A percentile compares a stretch with the other conserved stretches of the same genome.
Conservation (phyloP, 2,329 filamentous ascomycete genomes). For the Fusarium penzigii region DNA sequence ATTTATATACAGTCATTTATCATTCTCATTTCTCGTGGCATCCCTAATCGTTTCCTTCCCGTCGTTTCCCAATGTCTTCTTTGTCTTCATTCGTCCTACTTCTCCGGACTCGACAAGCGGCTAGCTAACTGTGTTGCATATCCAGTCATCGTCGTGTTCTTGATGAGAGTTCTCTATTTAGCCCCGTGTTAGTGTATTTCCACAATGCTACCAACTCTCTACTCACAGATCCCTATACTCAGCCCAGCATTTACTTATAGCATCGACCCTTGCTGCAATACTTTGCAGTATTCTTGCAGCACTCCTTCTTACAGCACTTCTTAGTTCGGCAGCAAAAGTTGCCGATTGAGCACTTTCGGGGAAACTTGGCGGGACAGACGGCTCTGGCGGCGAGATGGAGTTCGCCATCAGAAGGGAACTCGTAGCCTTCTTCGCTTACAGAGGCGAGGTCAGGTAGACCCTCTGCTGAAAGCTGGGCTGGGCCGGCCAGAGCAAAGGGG, state of each 20-base stretch:
- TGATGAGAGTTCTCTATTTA: too few relatives aligned
- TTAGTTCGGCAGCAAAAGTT: conserved; percentile 15
- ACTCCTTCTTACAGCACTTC: conserved; percentile 17
- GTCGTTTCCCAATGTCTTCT: too few relatives aligned
- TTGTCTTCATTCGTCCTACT: too few relatives aligned
- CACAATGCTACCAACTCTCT: too few relatives aligned
- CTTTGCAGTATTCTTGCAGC: conserved; percentile 12
- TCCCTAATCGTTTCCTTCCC: too few relatives aligned
- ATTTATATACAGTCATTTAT: too few relatives aligned
- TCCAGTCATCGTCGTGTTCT: too few relatives aligned
- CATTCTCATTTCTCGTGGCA: too few relatives aligned
- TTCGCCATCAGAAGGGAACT: conserved; percentile 2
- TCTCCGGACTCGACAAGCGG: too few relatives aligned
- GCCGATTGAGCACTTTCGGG: conserved; percentile 9
- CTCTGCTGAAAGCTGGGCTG: conserved; percentile 5
- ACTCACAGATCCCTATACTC: too few relatives aligned
- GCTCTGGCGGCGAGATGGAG: conserved; percentile 2
- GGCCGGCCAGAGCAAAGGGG: conserved; percentile 8
- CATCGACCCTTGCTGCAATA: conserved; percentile 16
- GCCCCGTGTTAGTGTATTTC: too few relatives aligned
- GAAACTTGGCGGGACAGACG: conserved; percentile 15
- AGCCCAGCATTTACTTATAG: conserved; percentile 2
- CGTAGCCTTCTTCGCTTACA: conserved; percentile 3
- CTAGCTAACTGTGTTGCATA: too few relatives aligned
- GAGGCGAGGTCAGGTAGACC: conserved; percentile 12